Base-by-base conservation (phyloP, 805 yeast genomes). In the Naumovozyma baii region DNA sequence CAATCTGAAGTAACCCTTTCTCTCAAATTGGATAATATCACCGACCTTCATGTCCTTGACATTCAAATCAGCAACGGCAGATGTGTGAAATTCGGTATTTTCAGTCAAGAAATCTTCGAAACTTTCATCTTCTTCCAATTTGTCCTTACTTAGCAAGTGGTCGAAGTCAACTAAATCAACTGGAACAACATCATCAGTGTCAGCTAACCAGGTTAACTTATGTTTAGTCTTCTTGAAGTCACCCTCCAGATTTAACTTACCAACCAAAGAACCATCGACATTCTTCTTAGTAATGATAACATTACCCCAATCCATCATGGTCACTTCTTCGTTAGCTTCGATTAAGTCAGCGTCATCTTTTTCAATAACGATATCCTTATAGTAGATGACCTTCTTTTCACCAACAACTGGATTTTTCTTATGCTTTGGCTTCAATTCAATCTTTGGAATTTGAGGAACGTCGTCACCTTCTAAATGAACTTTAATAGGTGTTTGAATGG, bases 241-340 rank as follows among this genome's bases (percentile, higher is more conserved):
- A 67, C 97, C 97, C 50, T 84, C 96, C 57, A 90, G 73, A 63
- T 90, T 82, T 54, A 90, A 70, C 52, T 77, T 80, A 41, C 86
- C 95, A 39, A 76, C 81, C 45, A 90, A 68, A 3, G 80, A 68
- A 43, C 74, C 82, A 47, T 76, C 78, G 61, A 74, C 79, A 59
- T 66, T 66, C 57, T 88, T 73, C 61, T 76, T 76, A 49, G 81
- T 74, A 49, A 88, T 68, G 49, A 90, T 82, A 42, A 78, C 83
- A 62, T 90, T 90, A 73, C 96, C 97, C 97, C 97, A 90, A 67
- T 90, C 96, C 97, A 90, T 90, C 55, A 90, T 74, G n/a, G 97
- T 90, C 47, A 88, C 71, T 69, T 90, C 97, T 67, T 90, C 97
- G 48, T 82, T 84, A 33, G 78, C 90, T 50, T 72, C 77, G 45